Conservation (phyloP, 805 yeast species). For the Hyphopichia homilentoma region DNA sequence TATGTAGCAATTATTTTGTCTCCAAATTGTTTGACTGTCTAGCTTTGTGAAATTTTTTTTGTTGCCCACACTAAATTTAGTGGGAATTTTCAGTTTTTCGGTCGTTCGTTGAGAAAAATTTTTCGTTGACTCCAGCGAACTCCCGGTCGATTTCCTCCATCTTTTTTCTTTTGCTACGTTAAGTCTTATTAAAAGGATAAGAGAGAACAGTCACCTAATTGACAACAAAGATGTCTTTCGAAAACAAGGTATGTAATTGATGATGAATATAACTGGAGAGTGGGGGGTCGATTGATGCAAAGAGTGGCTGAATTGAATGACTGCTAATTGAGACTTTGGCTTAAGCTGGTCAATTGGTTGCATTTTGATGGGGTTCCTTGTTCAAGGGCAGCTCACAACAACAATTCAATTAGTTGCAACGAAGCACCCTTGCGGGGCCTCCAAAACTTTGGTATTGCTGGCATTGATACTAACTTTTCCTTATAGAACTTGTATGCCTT, state of each 20-base stretch:
- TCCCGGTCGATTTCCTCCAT: not conserved
- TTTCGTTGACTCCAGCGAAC: constrained; percentile 10
- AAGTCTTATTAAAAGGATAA: not conserved
- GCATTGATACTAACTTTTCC: no score
- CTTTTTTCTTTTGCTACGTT: not conserved
- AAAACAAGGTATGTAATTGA: constrained; percentile 45
- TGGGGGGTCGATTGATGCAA: not conserved
- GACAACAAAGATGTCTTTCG: constrained; percentile 37
- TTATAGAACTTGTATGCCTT: constrained; percentile 73
- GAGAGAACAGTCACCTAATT: not conserved
- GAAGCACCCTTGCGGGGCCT: no score
- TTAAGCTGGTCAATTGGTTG: no score
- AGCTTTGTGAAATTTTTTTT: no score
- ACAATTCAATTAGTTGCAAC: no score
- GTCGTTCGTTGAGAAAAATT: constrained; percentile 12
- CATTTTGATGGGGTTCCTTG: no score
- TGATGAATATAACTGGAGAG: no score
- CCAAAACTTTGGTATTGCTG: no score
- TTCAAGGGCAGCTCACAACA: no score
- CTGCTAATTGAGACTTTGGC: constrained; percentile 1
- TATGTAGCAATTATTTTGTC: no score
- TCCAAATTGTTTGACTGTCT: no score
- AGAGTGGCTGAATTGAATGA: not conserved
- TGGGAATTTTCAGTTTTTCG: not conserved
- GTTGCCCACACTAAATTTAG: no score